Conservation (phyloP, 768 basidiomycete genomes). For the Russula vinacea region DNA sequence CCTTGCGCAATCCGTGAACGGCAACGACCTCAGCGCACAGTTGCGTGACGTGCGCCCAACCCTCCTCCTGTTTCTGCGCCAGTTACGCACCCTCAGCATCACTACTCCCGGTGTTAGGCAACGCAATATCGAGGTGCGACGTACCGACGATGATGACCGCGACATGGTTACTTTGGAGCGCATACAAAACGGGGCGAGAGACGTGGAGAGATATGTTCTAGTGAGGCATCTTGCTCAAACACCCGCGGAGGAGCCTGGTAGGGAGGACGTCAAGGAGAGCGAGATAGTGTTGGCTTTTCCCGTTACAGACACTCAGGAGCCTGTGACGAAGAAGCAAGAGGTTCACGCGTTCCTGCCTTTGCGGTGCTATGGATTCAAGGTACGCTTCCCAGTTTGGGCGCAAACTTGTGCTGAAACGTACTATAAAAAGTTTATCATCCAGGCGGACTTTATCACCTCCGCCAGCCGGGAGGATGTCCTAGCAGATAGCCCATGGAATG, state of each 20-base stretch:
- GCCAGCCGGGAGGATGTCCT: conserved; percentile 35
- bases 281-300: conserved; percentile 34
- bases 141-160: conserved; percentile 9
- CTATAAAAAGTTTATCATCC: conserved; percentile 33
- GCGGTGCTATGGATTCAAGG: conserved; percentile 31
- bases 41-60: conserved; percentile 28
- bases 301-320: conserved; percentile 21
- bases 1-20: conserved; percentile 21
- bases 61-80: conserved; percentile 33
- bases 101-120: background rate
- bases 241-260: conserved; percentile 23
- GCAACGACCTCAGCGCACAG: conserved; percentile 23
- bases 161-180: conserved; percentile 13
- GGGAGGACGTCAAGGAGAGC: conserved; percentile 27
- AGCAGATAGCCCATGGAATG: conserved; percentile 32
- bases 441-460: conserved; percentile 36
- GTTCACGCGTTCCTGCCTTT: conserved; percentile 34
- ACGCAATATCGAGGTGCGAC: conserved; percentile 6
- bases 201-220: conserved; percentile 17
- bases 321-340: conserved; percentile 24
- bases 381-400: conserved; percentile 17
- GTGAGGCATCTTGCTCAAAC: conserved; percentile 27
- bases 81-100: conserved; percentile 28
- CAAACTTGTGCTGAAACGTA: conserved; percentile 1
- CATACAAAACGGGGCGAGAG: background rate